phyloP scores from a whole-genome alignment of 1,284 basidiomycete species.

The Cystobasidium sp. region DNA sequence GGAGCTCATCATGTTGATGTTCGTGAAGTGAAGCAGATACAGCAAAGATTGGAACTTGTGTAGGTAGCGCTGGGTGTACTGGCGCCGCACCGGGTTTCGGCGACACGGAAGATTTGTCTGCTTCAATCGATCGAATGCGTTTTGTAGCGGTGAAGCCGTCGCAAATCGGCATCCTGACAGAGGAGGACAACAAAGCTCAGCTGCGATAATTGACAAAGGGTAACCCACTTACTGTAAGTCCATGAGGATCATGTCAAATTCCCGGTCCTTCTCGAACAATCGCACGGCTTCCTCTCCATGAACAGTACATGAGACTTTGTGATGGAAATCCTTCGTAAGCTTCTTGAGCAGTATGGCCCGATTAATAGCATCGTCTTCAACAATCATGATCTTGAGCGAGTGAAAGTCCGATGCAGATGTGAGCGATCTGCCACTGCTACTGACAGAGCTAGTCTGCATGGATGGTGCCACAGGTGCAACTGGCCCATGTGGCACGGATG shows the following conservation, averaged over 20 bases:
- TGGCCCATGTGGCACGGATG: not conserved
- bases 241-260: constrained; percentile 51
- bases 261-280: constrained; percentile 48
- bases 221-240: constrained; percentile 49
- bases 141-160: constrained; percentile 52
- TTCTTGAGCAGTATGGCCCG: constrained; percentile 53
- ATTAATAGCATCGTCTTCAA: constrained; percentile 64
- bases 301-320: constrained; percentile 51
- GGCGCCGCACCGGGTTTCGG: not conserved
- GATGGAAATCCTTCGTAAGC: constrained; percentile 51
- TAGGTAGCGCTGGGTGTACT: constrained; percentile 50
- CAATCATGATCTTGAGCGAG: constrained; percentile 65
- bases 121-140: constrained; percentile 51
- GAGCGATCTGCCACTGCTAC: not conserved
- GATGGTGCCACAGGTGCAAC: not conserved
- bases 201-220: not conserved
- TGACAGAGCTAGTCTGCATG: not conserved
- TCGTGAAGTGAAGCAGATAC: constrained; percentile 55
- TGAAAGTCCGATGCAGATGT: not conserved
- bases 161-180: constrained; percentile 50
- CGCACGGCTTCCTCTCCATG: constrained; percentile 53
- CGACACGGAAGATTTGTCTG: not conserved
- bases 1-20: constrained; percentile 45
- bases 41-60: constrained; percentile 57
- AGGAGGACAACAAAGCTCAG: not conserved